Base-by-base conservation (phyloP, 805 yeast genomes). In the Teunomyces aglyptinius region DNA sequence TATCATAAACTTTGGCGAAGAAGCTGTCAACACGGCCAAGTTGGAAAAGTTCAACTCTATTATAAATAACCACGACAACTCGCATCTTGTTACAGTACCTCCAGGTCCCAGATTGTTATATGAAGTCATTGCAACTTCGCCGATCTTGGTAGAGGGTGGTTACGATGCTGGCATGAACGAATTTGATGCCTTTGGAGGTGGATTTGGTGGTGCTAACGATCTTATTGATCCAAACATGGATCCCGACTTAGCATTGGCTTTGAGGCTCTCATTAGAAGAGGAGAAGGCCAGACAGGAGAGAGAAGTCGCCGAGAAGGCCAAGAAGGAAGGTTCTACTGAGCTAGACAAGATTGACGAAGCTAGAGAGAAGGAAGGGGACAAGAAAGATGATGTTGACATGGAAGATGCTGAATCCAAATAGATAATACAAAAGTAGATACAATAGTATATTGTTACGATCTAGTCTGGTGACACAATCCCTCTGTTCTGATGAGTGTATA, bases 201-300 rank as follows among this genome's bases (percentile, higher is more conserved):
- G 45, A 16, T 58, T 58, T 29, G 69, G 67, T 18, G 65, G 58
- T 41, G 77, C 73, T 49, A 29, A 29, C 29, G 67, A 61, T 41
- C 49, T 63, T 41, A 61, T 71, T 33, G 98, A 92, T 67, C 92
- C 96, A 27, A 83, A 83, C 54, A 86, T 89, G 82, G 99, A 94
- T 59, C 98, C 98, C 27, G 99, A 94, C 68, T 80, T 94, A 62
- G 99, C 98, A 0, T 76, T 94, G 75, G 99, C 98, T 1, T 79
- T 94, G 59, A 83, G 98, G 63, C 75, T 94, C 66, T 92, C 98
- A 0, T 75, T 94, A 59, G 98, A 94, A 62, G 99, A 94, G 62
- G 98, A 92, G 64, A 87, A 85, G 58, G 85, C 88, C 43, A 82
- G 98, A 71, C 97, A 89, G 62, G 96, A 88, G 54, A 79, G 91